A percentile compares a stretch with the other conserved stretches of the same genome.
Evolutionary conservation across 2,329 filamentous ascomycete species (phyloP).

Genomic region (Zymoseptoria pseudotritici): DNA sequence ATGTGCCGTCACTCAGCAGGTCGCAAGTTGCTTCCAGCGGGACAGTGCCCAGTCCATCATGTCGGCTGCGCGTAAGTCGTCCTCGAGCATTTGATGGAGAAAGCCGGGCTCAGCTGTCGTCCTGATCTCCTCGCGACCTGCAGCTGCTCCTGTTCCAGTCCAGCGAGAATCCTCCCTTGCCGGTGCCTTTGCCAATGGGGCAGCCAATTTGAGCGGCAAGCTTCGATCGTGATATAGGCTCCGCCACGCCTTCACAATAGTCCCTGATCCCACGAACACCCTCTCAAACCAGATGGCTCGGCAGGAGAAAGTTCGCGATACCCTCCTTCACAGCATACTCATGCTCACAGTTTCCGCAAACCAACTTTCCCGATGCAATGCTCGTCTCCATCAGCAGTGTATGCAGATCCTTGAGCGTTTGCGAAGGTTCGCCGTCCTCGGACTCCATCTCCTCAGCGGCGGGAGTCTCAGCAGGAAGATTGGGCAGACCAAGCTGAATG

Average conservation of each 20-base stretch:
- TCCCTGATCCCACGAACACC: background rate
- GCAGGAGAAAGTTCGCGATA: slow-evolving; percentile 91
- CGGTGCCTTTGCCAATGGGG: no score
- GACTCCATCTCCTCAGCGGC: slow-evolving; percentile 33
- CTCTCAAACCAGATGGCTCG: slow-evolving; percentile 71
- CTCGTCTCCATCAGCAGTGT: slow-evolving; percentile 80
- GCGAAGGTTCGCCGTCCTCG: slow-evolving; percentile 56
- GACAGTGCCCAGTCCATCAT: no score
- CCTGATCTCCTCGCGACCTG: no score
- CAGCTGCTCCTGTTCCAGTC: no score
- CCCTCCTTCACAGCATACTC: slow-evolving; percentile 93
- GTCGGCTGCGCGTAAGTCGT: no score
- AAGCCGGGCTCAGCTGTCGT: no score
- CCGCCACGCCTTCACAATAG: background rate
- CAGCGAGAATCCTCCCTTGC: no score
- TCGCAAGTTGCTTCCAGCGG: no score
- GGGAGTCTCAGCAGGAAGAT: slow-evolving; percentile 47
- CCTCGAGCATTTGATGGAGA: no score
- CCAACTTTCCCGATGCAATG: slow-evolving; percentile 78
- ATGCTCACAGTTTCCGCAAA: slow-evolving; percentile 85
- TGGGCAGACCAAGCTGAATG: slow-evolving; percentile 67
- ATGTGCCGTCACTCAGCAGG: no score
- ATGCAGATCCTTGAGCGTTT: slow-evolving; percentile 71
- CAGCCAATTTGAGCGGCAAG: no score
- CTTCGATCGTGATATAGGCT: background rate